A percentile compares a stretch with the other conserved stretches of the same genome.
phyloP scores from a whole-genome alignment of 805 yeast species.

The Hanseniaspora lindneri region DNA sequence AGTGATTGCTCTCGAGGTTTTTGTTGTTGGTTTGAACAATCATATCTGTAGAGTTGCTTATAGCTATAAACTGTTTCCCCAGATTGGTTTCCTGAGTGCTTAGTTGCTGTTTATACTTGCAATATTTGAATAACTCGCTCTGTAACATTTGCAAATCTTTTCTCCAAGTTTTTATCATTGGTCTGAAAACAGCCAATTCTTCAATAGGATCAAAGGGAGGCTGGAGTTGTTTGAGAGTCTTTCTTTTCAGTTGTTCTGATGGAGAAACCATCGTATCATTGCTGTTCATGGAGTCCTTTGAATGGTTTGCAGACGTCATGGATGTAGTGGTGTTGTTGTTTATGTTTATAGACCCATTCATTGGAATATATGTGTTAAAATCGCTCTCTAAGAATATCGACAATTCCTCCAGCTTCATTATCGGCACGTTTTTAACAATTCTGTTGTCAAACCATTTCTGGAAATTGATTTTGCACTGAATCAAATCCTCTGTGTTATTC shows the following conservation, averaged over 20 bases:
- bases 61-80: slow-evolving; percentile 29
- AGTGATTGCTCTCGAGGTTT: slow-evolving; percentile 6
- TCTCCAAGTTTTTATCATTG: slow-evolving; percentile 68
- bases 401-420: slow-evolving; percentile 78
- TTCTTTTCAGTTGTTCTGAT: slow-evolving; percentile 78
- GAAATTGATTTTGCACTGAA: slow-evolving; percentile 43
- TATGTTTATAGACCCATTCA: slow-evolving; percentile 15
- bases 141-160: slow-evolving; percentile 40
- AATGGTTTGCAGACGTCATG: slow-evolving; percentile 30
- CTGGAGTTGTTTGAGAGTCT: slow-evolving; percentile 80
- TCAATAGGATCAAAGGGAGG: slow-evolving; percentile 82
- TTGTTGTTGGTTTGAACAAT: not conserved
- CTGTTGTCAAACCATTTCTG: slow-evolving; percentile 76
- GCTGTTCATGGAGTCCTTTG: slow-evolving; percentile 33
- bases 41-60: slow-evolving; percentile 22
- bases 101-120: slow-evolving; percentile 35
- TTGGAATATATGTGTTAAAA: slow-evolving; percentile 39
- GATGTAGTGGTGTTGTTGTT: slow-evolving; percentile 13
- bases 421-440: slow-evolving; percentile 59
- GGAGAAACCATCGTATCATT: slow-evolving; percentile 44
- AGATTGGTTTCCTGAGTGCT: slow-evolving; percentile 48
- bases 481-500: slow-evolving; percentile 71
- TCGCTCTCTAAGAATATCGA: slow-evolving; percentile 73
- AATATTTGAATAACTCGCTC: slow-evolving; percentile 46
- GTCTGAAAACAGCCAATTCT: slow-evolving; percentile 76